Conservation (phyloP, 2,329 filamentous ascomycete genomes). For the Clathrospora elynae region DNA sequence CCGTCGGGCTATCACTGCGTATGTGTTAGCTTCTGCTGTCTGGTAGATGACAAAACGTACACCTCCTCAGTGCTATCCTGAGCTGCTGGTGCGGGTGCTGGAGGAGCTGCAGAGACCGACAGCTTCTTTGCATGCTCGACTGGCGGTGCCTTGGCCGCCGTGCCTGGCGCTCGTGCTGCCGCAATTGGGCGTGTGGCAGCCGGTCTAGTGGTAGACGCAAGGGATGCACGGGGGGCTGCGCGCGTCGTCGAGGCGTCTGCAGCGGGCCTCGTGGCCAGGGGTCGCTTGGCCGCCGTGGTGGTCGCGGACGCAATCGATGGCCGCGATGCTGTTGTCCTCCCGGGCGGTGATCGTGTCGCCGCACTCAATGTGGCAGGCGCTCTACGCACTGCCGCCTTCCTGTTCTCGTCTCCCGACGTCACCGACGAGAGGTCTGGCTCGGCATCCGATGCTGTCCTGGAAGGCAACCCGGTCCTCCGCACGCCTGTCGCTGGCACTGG, state of each 20-base stretch:
- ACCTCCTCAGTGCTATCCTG: slow-evolving; percentile 13
- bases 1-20: slow-evolving; percentile 27
- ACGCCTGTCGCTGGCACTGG: slow-evolving; percentile 32
- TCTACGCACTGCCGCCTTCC: slow-evolving; percentile 37
- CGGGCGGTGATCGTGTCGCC: slow-evolving; percentile 33
- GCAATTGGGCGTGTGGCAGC: slow-evolving; percentile 32
- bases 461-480: slow-evolving; percentile 28
- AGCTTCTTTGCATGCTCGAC: slow-evolving; percentile 42
- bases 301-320: slow-evolving; percentile 26
- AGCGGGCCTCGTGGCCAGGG: slow-evolving; percentile 34
- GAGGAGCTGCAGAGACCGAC: slow-evolving; percentile 25
- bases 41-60: no score
- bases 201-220: slow-evolving; percentile 31
- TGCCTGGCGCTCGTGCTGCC: slow-evolving; percentile 24
- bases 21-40: background rate
- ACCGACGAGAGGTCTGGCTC: slow-evolving; percentile 44
- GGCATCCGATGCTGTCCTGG: slow-evolving; percentile 33
- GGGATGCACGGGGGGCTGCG: slow-evolving; percentile 37
- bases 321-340: slow-evolving; percentile 23
- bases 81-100: slow-evolving; percentile 12
- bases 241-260: slow-evolving; percentile 31
- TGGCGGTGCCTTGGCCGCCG: slow-evolving; percentile 27
- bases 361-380: slow-evolving; percentile 27
- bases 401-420: slow-evolving; percentile 46
- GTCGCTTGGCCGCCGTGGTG: slow-evolving; percentile 36